These are phyloP conservation scores for Tarenaya hassleriana DNA, from an alignment of 345 rosid genomes.

Conservation along the genomic window DNA sequence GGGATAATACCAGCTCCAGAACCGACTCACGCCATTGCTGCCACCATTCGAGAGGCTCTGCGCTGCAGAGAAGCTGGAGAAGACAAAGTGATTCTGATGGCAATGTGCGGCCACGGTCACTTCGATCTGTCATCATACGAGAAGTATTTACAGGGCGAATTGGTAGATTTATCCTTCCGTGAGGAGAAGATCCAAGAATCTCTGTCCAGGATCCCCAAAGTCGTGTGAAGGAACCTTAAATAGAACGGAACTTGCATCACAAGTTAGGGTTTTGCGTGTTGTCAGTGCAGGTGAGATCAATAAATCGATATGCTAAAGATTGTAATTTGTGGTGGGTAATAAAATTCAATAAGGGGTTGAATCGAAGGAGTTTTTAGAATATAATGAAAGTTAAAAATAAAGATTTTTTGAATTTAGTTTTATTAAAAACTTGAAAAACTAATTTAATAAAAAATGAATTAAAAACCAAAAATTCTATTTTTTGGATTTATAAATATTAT, in stretches of 20 bases:
- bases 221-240: conserved; percentile 19
- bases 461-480: too few species aligned
- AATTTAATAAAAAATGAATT: too few species aligned
- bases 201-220: conserved; percentile 56
- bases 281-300: too few species aligned
- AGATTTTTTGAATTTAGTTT: too few species aligned
- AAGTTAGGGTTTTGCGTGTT: background rate
- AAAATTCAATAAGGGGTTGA: too few species aligned
- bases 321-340: too few species aligned
- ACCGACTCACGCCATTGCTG: conserved; percentile 92
- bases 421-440: too few species aligned
- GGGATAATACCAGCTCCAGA: conserved; percentile 93
- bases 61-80: conserved; percentile 74
- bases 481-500: too few species aligned
- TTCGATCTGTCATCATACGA: conserved; percentile 81
- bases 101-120: conserved; percentile 98
- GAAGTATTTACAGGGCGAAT: conserved; percentile 60
- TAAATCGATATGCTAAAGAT: too few species aligned
- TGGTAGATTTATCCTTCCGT: conserved; percentile 69
- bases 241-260: conserved; percentile 3
- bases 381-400: too few species aligned
- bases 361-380: too few species aligned
- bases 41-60: conserved; percentile 84
- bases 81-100: conserved; percentile 77
- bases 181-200: conserved; percentile 59